These are phyloP conservation scores for Camelina laxa DNA, from an alignment of 345 rosid species.

Conservation along the genomic window DNA sequence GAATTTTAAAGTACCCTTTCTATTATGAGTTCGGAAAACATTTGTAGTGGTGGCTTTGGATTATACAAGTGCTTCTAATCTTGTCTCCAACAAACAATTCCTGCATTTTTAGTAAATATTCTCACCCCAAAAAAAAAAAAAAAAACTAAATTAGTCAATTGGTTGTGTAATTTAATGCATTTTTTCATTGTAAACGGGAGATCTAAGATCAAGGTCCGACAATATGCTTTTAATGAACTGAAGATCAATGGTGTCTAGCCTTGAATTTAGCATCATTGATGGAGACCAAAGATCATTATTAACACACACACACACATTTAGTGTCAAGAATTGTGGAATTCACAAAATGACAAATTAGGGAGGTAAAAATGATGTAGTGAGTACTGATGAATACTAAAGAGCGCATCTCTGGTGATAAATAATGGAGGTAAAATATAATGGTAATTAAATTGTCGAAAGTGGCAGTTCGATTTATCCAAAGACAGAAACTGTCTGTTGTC, in stretches of 20 bases:
- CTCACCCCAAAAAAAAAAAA: background rate
- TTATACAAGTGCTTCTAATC: slow-evolving; percentile 17
- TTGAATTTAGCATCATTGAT: background rate
- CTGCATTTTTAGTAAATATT: slow-evolving; percentile 5
- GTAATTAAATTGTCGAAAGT: slow-evolving; percentile 39
- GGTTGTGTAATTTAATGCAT: slow-evolving; percentile 1
- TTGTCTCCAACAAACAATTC: slow-evolving; percentile 27
- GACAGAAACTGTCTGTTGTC: slow-evolving; percentile 45
- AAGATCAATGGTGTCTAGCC: background rate
- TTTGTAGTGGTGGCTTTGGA: slow-evolving; percentile 26
- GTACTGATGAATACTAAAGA: background rate
- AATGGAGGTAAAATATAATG: slow-evolving; percentile 36
- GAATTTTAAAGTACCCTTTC: slow-evolving; percentile 21
- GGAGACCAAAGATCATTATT: background rate
- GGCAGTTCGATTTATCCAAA: slow-evolving; percentile 48
- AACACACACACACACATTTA: background rate
- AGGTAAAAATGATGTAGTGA: background rate
- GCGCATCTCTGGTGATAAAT: slow-evolving; percentile 30
- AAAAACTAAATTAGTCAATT: background rate
- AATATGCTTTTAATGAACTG: background rate
- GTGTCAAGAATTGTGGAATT: background rate
- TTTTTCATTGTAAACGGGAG: background rate
- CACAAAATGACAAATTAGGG: slow-evolving; percentile 9
- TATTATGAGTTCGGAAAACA: slow-evolving; percentile 15
- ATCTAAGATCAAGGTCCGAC: slow-evolving; percentile 16